Evolutionary conservation across 495 filamentous ascomycete genomes (phyloP).

Genomic region (Emericellopsis terricola): DNA sequence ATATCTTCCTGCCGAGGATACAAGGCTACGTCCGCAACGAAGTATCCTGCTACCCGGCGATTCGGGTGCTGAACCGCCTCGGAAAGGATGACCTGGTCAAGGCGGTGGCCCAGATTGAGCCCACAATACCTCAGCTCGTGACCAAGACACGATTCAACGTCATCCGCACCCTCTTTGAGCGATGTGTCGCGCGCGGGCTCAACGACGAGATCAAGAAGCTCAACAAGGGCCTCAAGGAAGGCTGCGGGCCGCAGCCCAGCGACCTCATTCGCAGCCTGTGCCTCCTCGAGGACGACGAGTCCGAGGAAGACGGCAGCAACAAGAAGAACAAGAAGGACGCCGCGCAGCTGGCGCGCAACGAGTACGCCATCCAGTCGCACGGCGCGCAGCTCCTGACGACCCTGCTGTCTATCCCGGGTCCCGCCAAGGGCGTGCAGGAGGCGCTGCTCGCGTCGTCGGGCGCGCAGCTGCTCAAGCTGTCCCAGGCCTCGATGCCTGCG

Average conservation of each 20-base stretch:
- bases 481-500: conserved; percentile 17
- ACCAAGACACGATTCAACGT: conserved; percentile 58
- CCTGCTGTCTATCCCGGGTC: conserved; percentile 23
- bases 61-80: conserved; percentile 61
- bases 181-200: conserved; percentile 44
- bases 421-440: conserved; percentile 20
- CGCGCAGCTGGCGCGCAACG: conserved; percentile 1
- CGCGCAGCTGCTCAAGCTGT: conserved; percentile 18
- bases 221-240: conserved; percentile 37
- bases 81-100: conserved; percentile 64
- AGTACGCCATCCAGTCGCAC: conserved; percentile 19
- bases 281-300: conserved; percentile 19
- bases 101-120: conserved; percentile 46
- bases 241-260: conserved; percentile 37
- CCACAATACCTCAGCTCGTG: conserved; percentile 50
- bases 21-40: conserved; percentile 68
- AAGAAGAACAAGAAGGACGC: conserved; percentile 22
- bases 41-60: conserved; percentile 70
- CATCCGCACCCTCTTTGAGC: conserved; percentile 64
- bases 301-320: conserved; percentile 19
- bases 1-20: conserved; percentile 58
- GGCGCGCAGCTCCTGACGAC: conserved; percentile 22
- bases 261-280: conserved; percentile 39
- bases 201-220: conserved; percentile 40
- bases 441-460: conserved; percentile 19